A percentile compares a stretch with the other conserved stretches of the same genome.
Conservation (phyloP, 2,329 filamentous ascomycete species). For the Ascochyta koolunga region DNA sequence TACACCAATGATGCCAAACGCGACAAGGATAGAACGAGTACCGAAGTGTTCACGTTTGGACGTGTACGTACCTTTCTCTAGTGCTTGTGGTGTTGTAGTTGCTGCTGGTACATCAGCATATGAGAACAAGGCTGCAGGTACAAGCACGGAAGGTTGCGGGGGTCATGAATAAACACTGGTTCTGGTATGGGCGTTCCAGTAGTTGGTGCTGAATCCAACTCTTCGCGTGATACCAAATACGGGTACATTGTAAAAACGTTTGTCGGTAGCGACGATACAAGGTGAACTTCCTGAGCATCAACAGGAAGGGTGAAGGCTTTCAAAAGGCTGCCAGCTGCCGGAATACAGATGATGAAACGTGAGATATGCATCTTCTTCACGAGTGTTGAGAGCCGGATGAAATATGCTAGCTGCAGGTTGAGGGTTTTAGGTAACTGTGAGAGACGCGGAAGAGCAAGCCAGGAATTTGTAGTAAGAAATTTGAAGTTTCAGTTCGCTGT, state of each 20-base stretch:
- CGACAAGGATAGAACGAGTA: not conserved
- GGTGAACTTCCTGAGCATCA: not conserved
- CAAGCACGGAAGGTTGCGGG: not conserved
- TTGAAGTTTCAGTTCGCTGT: no score
- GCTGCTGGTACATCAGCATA: not conserved
- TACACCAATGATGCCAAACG: not conserved
- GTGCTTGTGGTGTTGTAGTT: not conserved
- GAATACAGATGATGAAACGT: not conserved
- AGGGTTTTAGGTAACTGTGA: not conserved
- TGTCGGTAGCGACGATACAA: not conserved
- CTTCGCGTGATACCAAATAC: not conserved
- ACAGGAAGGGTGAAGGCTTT: not conserved
- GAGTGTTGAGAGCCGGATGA: no score
- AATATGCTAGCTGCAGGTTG: not conserved
- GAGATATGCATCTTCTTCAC: not conserved
- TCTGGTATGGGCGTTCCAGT: not conserved
- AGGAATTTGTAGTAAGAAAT: not conserved
- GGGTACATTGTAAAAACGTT: not conserved
- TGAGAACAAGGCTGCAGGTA: not conserved
- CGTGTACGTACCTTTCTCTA: not conserved
- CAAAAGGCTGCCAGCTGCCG: not conserved
- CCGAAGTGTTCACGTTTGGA: not conserved
- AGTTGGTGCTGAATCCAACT: not conserved
- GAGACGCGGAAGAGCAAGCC: not conserved
- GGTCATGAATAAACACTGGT: not conserved